phyloP scores from a whole-genome alignment of 2,329 filamentous ascomycete genomes.

The Calonectria pseudoreteaudii region DNA sequence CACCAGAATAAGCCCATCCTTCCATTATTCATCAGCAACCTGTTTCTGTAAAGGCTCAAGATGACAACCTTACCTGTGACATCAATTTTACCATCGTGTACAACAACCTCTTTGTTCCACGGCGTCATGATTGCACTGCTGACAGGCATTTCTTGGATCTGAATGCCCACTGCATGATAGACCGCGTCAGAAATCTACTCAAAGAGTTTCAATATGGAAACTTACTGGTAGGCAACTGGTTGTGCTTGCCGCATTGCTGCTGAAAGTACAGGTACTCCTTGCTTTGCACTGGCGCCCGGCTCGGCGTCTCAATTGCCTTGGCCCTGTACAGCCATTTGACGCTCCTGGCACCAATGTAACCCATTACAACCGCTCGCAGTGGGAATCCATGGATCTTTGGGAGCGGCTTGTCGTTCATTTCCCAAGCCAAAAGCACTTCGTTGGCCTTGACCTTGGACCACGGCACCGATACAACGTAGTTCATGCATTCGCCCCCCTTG shows the following conservation, averaged over 20 bases:
- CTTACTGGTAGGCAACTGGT: slow-evolving; percentile 44
- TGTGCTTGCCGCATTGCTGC: slow-evolving; percentile 76
- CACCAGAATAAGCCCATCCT: slow-evolving; percentile 70
- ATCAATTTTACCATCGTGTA: slow-evolving; percentile 69
- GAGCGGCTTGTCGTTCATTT: slow-evolving; percentile 76
- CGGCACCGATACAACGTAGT: slow-evolving; percentile 76
- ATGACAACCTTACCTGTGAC: slow-evolving; percentile 49
- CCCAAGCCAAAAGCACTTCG: slow-evolving; percentile 76
- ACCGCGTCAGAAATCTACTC: slow-evolving; percentile 55
- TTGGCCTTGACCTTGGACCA: slow-evolving; percentile 75
- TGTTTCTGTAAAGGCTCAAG: neutral
- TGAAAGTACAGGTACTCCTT: slow-evolving; percentile 77
- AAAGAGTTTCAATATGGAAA: neutral
- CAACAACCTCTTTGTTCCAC: slow-evolving; percentile 67
- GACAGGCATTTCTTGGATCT: slow-evolving; percentile 80
- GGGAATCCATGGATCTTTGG: slow-evolving; percentile 76
- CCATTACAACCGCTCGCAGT: slow-evolving; percentile 70
- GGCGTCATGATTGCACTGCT: slow-evolving; percentile 75
- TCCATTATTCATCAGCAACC: slow-evolving; percentile 50
- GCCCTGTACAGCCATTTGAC: slow-evolving; percentile 74
- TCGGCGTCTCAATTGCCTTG: slow-evolving; percentile 69
- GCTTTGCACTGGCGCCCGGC: slow-evolving; percentile 70
- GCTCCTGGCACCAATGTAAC: slow-evolving; percentile 75
- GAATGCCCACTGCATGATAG: slow-evolving; percentile 58
- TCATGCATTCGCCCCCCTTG: slow-evolving; percentile 73